Evolutionary conservation across 176 grass and related monocot genomes (phyloP).

Genomic region (Aegilops tauschii): DNA sequence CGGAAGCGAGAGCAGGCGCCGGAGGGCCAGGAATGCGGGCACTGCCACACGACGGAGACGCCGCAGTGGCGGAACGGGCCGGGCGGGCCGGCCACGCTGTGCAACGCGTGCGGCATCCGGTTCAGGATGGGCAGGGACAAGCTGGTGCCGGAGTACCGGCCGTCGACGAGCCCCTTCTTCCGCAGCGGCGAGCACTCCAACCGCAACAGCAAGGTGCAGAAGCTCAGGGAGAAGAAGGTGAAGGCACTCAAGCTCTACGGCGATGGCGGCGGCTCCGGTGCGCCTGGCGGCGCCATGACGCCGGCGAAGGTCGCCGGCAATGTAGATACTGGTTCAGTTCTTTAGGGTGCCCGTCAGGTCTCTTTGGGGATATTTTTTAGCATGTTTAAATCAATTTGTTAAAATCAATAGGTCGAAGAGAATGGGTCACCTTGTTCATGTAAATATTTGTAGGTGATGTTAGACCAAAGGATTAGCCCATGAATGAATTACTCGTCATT

Average conservation of each 20-base stretch:
- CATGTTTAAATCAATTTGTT: not conserved
- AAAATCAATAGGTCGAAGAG: not conserved
- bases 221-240: slow-evolving; percentile 27
- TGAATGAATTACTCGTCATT: not conserved
- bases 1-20: not conserved
- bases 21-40: slow-evolving; percentile 12
- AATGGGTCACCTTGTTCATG: not conserved
- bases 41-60: slow-evolving; percentile 35
- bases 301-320: not conserved
- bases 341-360: not conserved
- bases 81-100: slow-evolving; percentile 40
- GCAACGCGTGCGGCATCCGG: slow-evolving; percentile 65
- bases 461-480: not conserved
- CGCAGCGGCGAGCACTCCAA: slow-evolving; percentile 36
- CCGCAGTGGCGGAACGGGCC: slow-evolving; percentile 62
- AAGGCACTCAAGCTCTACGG: not conserved
- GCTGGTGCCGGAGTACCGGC: slow-evolving; percentile 45
- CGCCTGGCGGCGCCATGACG: not conserved
- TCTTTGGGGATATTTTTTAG: not conserved
- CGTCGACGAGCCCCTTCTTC: slow-evolving; percentile 50
- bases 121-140: slow-evolving; percentile 8
- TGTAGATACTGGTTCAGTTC: not conserved
- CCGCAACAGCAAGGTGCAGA: slow-evolving; percentile 38
- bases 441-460: not conserved
- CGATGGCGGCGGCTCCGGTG: not conserved